Evolutionary conservation across 2,329 filamentous ascomycete species (phyloP).

Genomic region (Microascus cirrosus): DNA sequence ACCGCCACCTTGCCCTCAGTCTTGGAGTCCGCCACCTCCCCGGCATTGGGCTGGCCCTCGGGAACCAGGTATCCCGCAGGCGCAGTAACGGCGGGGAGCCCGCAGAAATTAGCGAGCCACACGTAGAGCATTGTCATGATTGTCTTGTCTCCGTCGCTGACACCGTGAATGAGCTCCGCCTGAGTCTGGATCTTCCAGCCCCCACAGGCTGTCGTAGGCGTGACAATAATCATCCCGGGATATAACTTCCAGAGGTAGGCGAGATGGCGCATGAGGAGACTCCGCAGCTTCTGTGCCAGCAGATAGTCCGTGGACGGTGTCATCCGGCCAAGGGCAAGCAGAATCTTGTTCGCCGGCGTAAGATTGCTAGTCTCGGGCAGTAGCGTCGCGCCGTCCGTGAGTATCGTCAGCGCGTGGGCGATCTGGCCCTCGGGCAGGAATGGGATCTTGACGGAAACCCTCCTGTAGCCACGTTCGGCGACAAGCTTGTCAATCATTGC

Average conservation of each 20-base stretch:
- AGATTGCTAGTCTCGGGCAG: slow-evolving; percentile 35
- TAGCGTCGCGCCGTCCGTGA: slow-evolving; percentile 45
- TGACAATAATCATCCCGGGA: slow-evolving; percentile 60
- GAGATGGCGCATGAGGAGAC: slow-evolving; percentile 60
- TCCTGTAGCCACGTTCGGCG: slow-evolving; percentile 35
- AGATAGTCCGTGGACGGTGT: slow-evolving; percentile 57
- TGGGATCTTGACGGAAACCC: slow-evolving; percentile 46
- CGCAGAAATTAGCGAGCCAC: slow-evolving; percentile 40
- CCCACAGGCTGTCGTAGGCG: slow-evolving; percentile 49
- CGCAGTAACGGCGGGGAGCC: slow-evolving; percentile 30
- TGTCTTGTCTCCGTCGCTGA: slow-evolving; percentile 34
- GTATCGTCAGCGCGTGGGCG: slow-evolving; percentile 64
- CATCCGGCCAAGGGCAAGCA: slow-evolving; percentile 51
- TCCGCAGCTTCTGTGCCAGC: slow-evolving; percentile 58
- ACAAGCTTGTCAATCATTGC: slow-evolving; percentile 40
- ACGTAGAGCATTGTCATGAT: slow-evolving; percentile 36
- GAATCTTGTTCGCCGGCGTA: slow-evolving; percentile 51
- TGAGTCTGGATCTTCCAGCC: slow-evolving; percentile 28
- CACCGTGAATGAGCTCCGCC: slow-evolving; percentile 24
- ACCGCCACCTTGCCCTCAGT: slow-evolving; percentile 32
- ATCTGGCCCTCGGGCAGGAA: slow-evolving; percentile 52
- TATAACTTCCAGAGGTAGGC: slow-evolving; percentile 52
- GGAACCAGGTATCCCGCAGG: slow-evolving; percentile 33
- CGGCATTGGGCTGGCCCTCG: slow-evolving; percentile 16
- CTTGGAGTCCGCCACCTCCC: slow-evolving; percentile 18